Evolutionary conservation across 2,329 filamentous ascomycete species (phyloP).

Genomic region (Pyrenophora teres): DNA sequence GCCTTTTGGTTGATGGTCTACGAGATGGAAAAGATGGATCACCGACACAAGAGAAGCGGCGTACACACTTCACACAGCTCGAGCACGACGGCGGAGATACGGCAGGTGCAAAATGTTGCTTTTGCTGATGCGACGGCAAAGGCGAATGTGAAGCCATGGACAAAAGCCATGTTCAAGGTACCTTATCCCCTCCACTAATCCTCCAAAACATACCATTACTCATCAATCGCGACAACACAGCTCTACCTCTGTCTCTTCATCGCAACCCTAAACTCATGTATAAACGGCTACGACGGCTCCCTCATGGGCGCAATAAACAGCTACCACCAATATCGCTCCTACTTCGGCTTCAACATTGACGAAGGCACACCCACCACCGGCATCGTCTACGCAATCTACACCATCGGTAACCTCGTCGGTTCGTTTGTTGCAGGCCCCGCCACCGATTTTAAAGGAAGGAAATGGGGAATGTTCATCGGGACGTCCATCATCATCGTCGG

Average conservation of each 20-base stretch:
- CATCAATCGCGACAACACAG: slow-evolving; percentile 21
- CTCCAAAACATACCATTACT: no score
- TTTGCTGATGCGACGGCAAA: slow-evolving; percentile 54
- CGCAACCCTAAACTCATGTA: slow-evolving; percentile 52
- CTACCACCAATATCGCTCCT: slow-evolving; percentile 52
- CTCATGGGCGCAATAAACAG: slow-evolving; percentile 57
- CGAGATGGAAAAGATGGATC: slow-evolving; percentile 14
- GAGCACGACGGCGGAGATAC: slow-evolving; percentile 28
- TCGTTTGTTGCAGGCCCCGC: slow-evolving; percentile 53
- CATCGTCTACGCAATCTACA: slow-evolving; percentile 57
- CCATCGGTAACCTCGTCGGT: slow-evolving; percentile 52
- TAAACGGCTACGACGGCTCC: slow-evolving; percentile 57
- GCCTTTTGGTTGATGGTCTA: neutral
- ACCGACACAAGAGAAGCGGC: slow-evolving; percentile 14
- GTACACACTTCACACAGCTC: slow-evolving; percentile 21
- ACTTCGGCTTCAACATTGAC: slow-evolving; percentile 49
- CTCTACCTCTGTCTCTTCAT: slow-evolving; percentile 50
- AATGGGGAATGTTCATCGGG: slow-evolving; percentile 61
- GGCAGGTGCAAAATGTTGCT: slow-evolving; percentile 51
- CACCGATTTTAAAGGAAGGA: slow-evolving; percentile 48
- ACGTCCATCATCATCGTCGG: slow-evolving; percentile 58
- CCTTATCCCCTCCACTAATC: slow-evolving; percentile 1
- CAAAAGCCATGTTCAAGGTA: slow-evolving; percentile 53
- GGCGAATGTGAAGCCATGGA: slow-evolving; percentile 49
- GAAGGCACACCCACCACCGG: slow-evolving; percentile 52